Percentiles rank a stretch among this genome's conserved stretches.
Conservation (phyloP, 495 filamentous ascomycete species). For the Penicillium lividum region DNA sequence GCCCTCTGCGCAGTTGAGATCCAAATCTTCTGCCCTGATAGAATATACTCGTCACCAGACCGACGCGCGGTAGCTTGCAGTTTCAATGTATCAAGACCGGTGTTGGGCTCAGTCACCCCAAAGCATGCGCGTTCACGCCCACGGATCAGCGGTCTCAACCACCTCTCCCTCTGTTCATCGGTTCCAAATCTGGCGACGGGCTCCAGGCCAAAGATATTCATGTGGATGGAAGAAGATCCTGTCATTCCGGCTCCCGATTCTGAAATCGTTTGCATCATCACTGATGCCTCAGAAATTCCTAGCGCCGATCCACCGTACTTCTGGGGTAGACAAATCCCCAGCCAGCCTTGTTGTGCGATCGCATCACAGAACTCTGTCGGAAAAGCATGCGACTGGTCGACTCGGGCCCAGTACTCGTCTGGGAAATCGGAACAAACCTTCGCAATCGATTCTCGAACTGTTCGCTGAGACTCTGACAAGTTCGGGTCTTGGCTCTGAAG, state of each 20-base stretch:
- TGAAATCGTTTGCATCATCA: slow-evolving; percentile 80
- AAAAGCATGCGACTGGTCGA: slow-evolving; percentile 15
- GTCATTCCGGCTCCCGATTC: slow-evolving; percentile 75
- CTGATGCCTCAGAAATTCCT: slow-evolving; percentile 71
- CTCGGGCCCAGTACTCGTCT: slow-evolving; percentile 57
- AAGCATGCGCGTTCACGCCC: slow-evolving; percentile 63
- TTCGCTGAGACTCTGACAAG: slow-evolving; percentile 48
- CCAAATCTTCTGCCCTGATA: slow-evolving; percentile 80
- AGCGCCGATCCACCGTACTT: slow-evolving; percentile 62
- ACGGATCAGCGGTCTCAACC: slow-evolving; percentile 62
- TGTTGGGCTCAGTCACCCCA: slow-evolving; percentile 64
- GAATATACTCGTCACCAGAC: slow-evolving; percentile 49
- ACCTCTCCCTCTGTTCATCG: slow-evolving; percentile 56
- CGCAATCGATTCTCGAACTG: slow-evolving; percentile 65
- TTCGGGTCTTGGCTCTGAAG: slow-evolving; percentile 20
- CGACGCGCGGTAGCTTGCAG: slow-evolving; percentile 59
- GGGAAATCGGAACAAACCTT: slow-evolving; percentile 65
- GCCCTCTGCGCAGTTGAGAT: slow-evolving; percentile 76
- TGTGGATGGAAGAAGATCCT: slow-evolving; percentile 72
- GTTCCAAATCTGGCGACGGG: slow-evolving; percentile 70
- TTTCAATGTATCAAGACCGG: slow-evolving; percentile 70
- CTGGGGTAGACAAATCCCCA: slow-evolving; percentile 73
- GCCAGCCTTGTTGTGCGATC: slow-evolving; percentile 70
- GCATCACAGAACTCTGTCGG: slow-evolving; percentile 62
- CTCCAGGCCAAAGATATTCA: slow-evolving; percentile 75